Conservation (phyloP, 2,329 filamentous ascomycete species). For the Mycosphaerelloides madeirae region DNA sequence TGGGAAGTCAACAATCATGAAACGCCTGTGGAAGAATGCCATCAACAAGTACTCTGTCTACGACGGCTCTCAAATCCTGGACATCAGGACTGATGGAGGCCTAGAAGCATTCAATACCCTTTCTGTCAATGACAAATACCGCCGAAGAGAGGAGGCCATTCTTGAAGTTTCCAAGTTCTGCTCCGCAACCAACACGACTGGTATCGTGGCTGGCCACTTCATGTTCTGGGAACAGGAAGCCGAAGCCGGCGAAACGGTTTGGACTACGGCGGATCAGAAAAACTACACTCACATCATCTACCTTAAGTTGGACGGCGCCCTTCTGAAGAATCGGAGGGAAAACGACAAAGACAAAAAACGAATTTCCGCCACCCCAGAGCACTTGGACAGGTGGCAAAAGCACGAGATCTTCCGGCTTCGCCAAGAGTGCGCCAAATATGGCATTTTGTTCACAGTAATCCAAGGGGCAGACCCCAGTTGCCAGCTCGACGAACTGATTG, state of each 20-base stretch:
- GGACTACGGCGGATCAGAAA: conserved; percentile 43
- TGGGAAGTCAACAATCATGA: conserved; percentile 50
- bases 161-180: conserved; percentile 40
- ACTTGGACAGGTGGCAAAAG: conserved; percentile 48
- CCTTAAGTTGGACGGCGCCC: conserved; percentile 36
- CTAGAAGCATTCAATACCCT: conserved; percentile 46
- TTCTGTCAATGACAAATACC: conserved; percentile 33
- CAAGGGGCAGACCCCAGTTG: neutral
- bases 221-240: conserved; percentile 48
- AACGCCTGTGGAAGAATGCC: conserved; percentile 34
- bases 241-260: conserved; percentile 29
- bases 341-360: conserved; percentile 8
- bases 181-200: conserved; percentile 31
- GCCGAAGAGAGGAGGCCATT: conserved; percentile 46
- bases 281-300: conserved; percentile 58
- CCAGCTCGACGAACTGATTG: neutral
- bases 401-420: conserved; percentile 43
- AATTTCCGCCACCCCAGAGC: conserved; percentile 12
- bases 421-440: conserved; percentile 40
- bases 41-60: conserved; percentile 41
- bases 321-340: conserved; percentile 31
- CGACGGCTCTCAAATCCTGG: conserved; percentile 52
- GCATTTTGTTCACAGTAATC: conserved; percentile 45
- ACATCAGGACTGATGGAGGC: conserved; percentile 41
- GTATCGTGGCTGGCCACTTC: conserved; percentile 53